Evolutionary conservation across 192 early-diverging fungal genomes (phyloP).

Genomic region (Backusella tuberculispora): DNA sequence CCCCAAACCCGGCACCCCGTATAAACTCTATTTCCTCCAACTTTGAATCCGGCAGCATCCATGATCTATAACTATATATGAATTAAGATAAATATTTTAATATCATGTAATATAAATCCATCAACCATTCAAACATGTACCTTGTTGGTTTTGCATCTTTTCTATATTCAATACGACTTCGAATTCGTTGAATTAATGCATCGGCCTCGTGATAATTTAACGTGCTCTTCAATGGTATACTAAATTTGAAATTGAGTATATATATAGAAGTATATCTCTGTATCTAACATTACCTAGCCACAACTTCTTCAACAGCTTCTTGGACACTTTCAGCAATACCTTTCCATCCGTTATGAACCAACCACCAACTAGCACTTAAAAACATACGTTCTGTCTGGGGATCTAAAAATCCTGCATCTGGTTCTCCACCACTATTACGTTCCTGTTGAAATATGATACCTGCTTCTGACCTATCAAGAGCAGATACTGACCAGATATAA

Average conservation of each 20-base stretch:
- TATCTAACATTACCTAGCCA: conserved; percentile 56
- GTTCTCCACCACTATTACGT: conserved; percentile 15
- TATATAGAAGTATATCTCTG: not conserved
- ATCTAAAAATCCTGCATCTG: conserved; percentile 46
- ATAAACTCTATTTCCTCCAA: conserved; percentile 68
- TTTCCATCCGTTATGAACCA: conserved; percentile 89
- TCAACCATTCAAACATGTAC: not conserved
- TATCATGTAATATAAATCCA: too few relatives aligned
- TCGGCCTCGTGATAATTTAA: conserved; percentile 62
- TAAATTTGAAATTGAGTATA: conserved; percentile 18
- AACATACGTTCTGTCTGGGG: conserved; percentile 77
- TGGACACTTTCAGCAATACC: conserved; percentile 66
- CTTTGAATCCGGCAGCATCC: conserved; percentile 63
- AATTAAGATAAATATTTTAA: too few relatives aligned
- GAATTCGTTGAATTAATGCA: conserved; percentile 56
- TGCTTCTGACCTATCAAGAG: conserved; percentile 52
- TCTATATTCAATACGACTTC: conserved; percentile 55
- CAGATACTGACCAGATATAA: conserved; percentile 78
- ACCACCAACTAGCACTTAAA: conserved; percentile 90
- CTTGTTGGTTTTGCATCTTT: conserved; percentile 41
- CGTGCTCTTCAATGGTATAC: conserved; percentile 65
- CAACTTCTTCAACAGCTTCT: conserved; percentile 65
- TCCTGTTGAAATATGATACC: conserved; percentile 44
- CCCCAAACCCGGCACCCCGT: conserved; percentile 54
- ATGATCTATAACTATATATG: conserved; percentile 49